Conservation (phyloP, 768 basidiomycete species). For the Leccinellum albellum region DNA sequence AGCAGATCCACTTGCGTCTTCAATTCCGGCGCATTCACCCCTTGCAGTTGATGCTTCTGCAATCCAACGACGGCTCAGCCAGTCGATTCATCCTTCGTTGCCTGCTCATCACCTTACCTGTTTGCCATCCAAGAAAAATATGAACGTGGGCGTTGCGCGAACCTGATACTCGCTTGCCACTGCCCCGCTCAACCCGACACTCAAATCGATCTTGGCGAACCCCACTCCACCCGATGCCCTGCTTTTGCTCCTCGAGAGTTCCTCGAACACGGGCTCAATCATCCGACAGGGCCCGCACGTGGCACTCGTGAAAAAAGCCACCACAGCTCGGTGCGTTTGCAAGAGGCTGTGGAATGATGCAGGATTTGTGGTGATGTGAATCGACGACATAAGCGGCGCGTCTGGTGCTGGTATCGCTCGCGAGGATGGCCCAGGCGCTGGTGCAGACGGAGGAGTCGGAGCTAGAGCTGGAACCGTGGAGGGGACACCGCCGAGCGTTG, state of each 20-base stretch:
- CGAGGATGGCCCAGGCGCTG: constrained; percentile 16
- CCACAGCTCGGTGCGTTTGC: constrained; percentile 61
- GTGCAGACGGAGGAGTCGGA: constrained; percentile 9
- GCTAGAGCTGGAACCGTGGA: background rate
- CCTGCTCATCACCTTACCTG: constrained; percentile 45
- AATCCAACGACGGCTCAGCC: background rate
- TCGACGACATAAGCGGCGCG: constrained; percentile 51
- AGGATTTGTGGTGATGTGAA: constrained; percentile 72
- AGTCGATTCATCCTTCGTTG: background rate
- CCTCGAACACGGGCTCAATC: constrained; percentile 82
- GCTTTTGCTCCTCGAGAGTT: constrained; percentile 64
- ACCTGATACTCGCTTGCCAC: constrained; percentile 66
- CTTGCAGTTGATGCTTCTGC: constrained; percentile 68
- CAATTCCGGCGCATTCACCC: constrained; percentile 66
- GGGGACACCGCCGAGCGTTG: background rate
- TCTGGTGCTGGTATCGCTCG: constrained; percentile 33
- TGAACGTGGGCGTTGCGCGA: constrained; percentile 80
- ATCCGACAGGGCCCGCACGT: constrained; percentile 77
- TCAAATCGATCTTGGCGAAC: constrained; percentile 84
- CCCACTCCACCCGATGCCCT: constrained; percentile 48
- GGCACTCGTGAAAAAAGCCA: constrained; percentile 78
- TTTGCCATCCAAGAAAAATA: constrained; percentile 77
- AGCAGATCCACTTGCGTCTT: constrained; percentile 71
- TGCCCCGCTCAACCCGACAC: constrained; percentile 56
- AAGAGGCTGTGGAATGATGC: constrained; percentile 69